Percentiles rank a stretch among this genome's conserved stretches.
phyloP scores from a whole-genome alignment of 192 early-diverging fungal species.

The Rhizophagus prolifer region DNA sequence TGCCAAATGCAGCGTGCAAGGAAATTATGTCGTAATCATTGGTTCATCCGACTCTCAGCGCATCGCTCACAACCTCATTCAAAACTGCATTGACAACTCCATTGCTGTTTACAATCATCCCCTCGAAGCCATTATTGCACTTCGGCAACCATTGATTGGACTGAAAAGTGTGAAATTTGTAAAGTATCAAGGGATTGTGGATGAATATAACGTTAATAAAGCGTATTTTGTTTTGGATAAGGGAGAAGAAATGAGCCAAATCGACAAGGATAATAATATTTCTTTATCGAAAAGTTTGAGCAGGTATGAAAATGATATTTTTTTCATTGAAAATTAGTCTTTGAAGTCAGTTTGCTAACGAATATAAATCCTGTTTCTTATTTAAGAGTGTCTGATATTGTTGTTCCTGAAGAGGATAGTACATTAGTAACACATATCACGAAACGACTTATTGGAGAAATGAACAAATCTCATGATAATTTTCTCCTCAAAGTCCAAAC shows the following conservation, averaged over 20 bases:
- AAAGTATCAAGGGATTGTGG: background rate
- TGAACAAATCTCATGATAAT: background rate
- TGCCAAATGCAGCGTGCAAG: background rate
- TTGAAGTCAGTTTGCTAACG: background rate
- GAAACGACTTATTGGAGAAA: background rate
- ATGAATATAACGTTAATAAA: background rate
- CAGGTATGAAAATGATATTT: background rate
- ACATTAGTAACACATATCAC: background rate
- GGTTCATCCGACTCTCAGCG: background rate
- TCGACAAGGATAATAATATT: background rate
- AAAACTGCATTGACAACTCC: background rate
- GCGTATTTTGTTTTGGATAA: background rate
- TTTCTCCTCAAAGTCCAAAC: background rate
- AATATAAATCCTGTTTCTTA: background rate
- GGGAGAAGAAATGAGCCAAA: background rate
- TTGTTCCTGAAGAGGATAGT: background rate
- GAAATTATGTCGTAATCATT: background rate
- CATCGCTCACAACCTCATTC: background rate
- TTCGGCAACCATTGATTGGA: background rate
- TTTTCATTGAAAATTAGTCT: background rate
- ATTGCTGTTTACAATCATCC: background rate
- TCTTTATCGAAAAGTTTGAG: background rate
- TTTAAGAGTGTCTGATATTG: background rate
- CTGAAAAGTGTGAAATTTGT: background rate
- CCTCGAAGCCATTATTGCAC: slow-evolving; percentile 1